Percentiles rank a stretch among this genome's conserved stretches.
Evolutionary conservation across 495 filamentous ascomycete species (phyloP).

Genomic region (Halenospora varia): DNA sequence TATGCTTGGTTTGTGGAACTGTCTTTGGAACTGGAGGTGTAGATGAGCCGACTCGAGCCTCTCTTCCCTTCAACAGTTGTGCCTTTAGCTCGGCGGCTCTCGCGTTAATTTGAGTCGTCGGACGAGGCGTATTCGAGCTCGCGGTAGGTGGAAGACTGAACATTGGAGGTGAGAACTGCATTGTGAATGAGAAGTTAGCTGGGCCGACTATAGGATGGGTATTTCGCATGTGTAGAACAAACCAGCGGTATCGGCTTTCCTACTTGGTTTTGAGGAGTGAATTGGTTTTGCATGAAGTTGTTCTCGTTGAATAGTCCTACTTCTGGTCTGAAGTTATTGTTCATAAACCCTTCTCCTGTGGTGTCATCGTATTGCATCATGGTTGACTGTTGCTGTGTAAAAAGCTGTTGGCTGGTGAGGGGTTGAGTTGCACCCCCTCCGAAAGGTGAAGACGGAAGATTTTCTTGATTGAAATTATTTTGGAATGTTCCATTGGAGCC

Average conservation of each 20-base stretch:
- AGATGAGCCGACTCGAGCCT: slow-evolving; percentile 4
- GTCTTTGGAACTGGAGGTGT: slow-evolving; percentile 21
- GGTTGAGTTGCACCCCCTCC: neutral
- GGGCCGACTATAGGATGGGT: neutral
- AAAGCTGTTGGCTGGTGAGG: slow-evolving; percentile 6
- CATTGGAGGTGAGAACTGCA: slow-evolving; percentile 12
- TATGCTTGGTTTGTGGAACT: slow-evolving; percentile 6
- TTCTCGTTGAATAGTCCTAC: slow-evolving; percentile 16
- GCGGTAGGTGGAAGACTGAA: slow-evolving; percentile 6
- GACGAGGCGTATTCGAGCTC: slow-evolving; percentile 7
- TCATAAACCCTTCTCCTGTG: slow-evolving; percentile 4
- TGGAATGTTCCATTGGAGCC: slow-evolving; percentile 6
- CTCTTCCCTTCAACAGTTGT: slow-evolving; percentile 18
- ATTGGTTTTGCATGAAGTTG: slow-evolving; percentile 20
- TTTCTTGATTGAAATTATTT: slow-evolving; percentile 16
- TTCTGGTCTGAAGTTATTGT: slow-evolving; percentile 11
- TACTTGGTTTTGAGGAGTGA: slow-evolving; percentile 19
- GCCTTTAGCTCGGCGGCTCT: slow-evolving; percentile 27
- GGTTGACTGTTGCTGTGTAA: slow-evolving; percentile 2
- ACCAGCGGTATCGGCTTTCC: neutral
- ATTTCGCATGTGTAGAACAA: neutral
- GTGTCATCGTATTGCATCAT: slow-evolving; percentile 13
- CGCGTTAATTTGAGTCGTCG: slow-evolving; percentile 11
- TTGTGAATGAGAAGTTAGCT: neutral
- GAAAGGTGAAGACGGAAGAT: slow-evolving; percentile 10